Conservation (phyloP, 202 grass and related monocot species). For the Hordeum pubiflorum region DNA sequence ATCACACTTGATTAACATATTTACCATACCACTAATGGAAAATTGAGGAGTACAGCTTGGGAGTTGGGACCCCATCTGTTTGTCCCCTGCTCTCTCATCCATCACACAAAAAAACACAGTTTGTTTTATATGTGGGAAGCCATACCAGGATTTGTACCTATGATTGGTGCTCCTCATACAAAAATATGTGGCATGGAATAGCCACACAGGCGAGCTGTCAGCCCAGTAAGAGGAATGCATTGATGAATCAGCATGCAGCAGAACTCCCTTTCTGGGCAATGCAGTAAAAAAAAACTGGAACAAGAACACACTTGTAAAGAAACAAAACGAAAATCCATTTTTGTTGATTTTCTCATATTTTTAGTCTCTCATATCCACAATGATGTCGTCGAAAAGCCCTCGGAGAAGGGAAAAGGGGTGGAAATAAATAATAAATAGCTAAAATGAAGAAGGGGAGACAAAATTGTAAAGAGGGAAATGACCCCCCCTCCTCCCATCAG, state of each 20-base stretch:
- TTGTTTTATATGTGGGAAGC: constrained; percentile 9
- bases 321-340: constrained; percentile 20
- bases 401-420: neutral
- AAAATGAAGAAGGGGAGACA: constrained; percentile 22
- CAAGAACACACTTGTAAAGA: neutral
- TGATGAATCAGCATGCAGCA: constrained; percentile 21
- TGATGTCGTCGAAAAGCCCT: constrained; percentile 20
- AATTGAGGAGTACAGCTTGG: neutral
- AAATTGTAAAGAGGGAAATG: constrained; percentile 34
- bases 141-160: constrained; percentile 19
- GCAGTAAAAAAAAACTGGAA: neutral
- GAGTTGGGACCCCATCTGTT: neutral
- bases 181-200: constrained; percentile 14
- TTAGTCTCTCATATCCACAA: constrained; percentile 44
- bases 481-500: constrained; percentile 19
- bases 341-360: constrained; percentile 31
- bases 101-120: neutral
- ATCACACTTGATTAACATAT: neutral
- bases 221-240: neutral
- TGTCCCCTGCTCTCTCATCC: neutral
- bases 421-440: neutral
- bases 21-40: constrained; percentile 11
- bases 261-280: neutral
- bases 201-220: neutral
- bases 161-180: constrained; percentile 8